Conservation (phyloP, 805 yeast genomes). For the Saccharomyces eubayanus region DNA sequence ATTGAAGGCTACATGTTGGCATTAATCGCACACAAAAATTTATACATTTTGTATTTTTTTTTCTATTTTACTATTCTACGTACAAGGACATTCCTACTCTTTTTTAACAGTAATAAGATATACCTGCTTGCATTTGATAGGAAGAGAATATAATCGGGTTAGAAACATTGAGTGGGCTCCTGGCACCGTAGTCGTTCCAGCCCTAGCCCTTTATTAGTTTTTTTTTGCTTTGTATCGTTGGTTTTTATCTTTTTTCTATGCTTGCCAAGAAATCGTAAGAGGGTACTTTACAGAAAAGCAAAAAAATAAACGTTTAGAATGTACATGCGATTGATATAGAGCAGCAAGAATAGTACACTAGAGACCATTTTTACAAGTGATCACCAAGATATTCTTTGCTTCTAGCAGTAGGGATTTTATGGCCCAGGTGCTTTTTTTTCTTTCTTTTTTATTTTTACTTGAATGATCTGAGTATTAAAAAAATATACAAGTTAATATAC, state of each 20-base stretch:
- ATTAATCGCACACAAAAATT: background rate
- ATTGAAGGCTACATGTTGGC: background rate
- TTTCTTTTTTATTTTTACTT: background rate
- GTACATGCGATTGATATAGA: background rate
- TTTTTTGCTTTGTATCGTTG: background rate
- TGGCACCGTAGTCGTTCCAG: background rate
- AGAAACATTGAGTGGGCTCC: background rate
- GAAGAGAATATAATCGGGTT: background rate
- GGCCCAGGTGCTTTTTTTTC: background rate
- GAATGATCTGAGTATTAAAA: background rate
- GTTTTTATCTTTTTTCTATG: background rate
- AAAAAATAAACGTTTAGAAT: background rate
- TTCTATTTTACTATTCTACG: background rate
- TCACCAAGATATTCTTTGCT: background rate
- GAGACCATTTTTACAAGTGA: background rate
- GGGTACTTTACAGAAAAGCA: background rate
- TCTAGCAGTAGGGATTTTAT: background rate
- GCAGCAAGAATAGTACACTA: background rate
- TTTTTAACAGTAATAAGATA: no score
- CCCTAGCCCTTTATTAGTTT: background rate
- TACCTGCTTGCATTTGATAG: background rate
- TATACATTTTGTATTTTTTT: background rate
- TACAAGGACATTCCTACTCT: background rate
- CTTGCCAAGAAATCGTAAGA: background rate
- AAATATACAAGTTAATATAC: background rate